phyloP scores from a whole-genome alignment of 257 asterid species.

The Capsicum chinense region DNA sequence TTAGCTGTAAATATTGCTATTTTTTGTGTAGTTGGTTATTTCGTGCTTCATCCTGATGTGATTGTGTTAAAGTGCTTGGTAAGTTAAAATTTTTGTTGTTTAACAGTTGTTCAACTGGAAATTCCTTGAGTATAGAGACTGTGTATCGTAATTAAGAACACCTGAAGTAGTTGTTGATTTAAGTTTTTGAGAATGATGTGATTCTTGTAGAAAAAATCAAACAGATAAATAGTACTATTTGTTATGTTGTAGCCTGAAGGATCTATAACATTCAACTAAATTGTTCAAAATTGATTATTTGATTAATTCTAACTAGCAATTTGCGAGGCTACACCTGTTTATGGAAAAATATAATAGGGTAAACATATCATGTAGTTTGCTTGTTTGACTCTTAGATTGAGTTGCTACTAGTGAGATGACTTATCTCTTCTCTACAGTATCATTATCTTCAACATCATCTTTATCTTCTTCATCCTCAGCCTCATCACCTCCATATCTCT shows the following conservation, averaged over 20 bases:
- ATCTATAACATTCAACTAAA: neutral
- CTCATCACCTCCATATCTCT: too few relatives aligned
- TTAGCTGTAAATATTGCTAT: neutral
- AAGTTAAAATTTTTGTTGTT: neutral
- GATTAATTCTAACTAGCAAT: neutral
- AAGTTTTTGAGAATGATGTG: constrained; percentile 10
- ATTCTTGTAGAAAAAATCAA: neutral
- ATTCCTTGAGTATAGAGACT: neutral
- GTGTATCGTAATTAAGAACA: neutral
- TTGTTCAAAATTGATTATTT: neutral
- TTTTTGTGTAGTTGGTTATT: neutral
- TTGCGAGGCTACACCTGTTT: neutral
- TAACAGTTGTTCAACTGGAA: neutral
- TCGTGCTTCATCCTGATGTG: neutral
- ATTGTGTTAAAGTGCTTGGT: neutral
- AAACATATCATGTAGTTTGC: neutral
- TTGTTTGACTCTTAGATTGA: constrained; percentile 4
- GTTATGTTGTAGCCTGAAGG: neutral
- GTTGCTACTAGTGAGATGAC: neutral
- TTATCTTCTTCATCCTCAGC: too few relatives aligned
- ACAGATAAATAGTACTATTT: neutral
- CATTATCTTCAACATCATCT: too few relatives aligned
- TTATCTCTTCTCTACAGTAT: neutral
- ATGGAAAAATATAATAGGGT: neutral
- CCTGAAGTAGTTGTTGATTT: neutral